phyloP scores from a whole-genome alignment of 1,284 basidiomycete species.

The Ustilago curta region DNA sequence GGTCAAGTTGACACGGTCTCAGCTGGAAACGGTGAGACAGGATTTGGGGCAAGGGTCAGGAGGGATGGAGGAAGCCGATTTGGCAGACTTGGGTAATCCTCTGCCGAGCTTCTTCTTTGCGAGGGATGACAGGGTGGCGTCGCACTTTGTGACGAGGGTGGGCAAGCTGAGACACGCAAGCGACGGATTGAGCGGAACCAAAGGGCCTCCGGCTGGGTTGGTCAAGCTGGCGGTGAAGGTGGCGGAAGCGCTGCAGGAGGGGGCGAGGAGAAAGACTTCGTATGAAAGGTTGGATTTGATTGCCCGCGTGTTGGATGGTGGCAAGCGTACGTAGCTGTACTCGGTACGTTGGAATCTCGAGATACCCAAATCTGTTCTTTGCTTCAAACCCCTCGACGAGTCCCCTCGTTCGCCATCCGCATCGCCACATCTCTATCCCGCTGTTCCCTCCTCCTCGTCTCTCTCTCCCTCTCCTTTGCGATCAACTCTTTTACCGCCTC shows the following conservation, averaged over 20 bases:
- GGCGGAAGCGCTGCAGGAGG: conserved; percentile 34
- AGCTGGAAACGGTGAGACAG: conserved; percentile 14
- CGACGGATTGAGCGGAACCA: conserved; percentile 8
- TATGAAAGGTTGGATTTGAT: conserved; percentile 42
- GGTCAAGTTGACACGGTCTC: conserved; percentile 31
- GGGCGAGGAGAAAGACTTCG: conserved; percentile 36
- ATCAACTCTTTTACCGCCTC: conserved; percentile 3
- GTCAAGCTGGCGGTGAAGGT: conserved; percentile 28
- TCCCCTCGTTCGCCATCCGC: conserved; percentile 22
- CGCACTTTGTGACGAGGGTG: conserved; percentile 29
- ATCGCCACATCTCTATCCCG: conserved; percentile 28
- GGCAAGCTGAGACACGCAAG: conserved; percentile 18
- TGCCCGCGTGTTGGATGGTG: conserved; percentile 3
- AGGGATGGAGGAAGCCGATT: conserved; percentile 23
- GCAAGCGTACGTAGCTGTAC: neutral
- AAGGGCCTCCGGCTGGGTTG: conserved; percentile 14
- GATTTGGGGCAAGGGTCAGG: neutral
- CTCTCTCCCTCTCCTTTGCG: conserved; percentile 1
- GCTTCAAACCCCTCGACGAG: conserved; percentile 7
- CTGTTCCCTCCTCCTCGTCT: conserved; percentile 24
- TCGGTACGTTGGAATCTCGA: neutral
- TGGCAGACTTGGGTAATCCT: conserved; percentile 43
- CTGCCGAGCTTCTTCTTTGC: conserved; percentile 62
- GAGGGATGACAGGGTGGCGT: conserved; percentile 56
- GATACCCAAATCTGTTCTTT: conserved; percentile 2